Evolutionary conservation across 1,284 basidiomycete genomes (phyloP), one percentile per base, ranked within the genome.

Genomic region (Chalciporus piperatoides): DNA sequence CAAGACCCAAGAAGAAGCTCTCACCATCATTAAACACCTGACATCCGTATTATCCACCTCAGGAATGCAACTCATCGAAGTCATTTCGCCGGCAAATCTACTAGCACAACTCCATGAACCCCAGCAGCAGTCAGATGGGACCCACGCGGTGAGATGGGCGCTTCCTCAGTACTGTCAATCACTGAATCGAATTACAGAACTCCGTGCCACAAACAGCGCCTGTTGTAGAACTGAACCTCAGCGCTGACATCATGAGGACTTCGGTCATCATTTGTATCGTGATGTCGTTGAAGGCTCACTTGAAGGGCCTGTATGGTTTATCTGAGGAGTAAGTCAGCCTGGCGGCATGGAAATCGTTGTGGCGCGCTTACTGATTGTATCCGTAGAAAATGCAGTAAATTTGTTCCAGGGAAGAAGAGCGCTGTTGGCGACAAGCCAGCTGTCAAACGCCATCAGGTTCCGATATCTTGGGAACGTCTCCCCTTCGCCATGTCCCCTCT

Each of bases 1-100:
- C 75, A 97, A 94, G 72, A 89, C 90, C 1, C 84, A 89, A 61
- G 97, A 99, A 65, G 97, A 99, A 71, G 84, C 89, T 3, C 74
- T 98, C 50, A 81, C 86, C 0, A 84, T 98, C 15, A 80, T 97
- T 59, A 87, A 87, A 56, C 80, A 82, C 46, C 77, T 97, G 41
- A 94, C 90, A 4, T 76, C 78, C 10, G 78, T 92, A 9, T 73
- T 98, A 33, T 94, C 93, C 0, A 90, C 89, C 0, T 81, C 85
- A 2, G 94, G 93, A 19, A 84, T 87, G 73, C 91, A 94, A 58
- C 70, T 96, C 12, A 72, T 88, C 44, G 80, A 86, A 60, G 66
- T 74, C 10, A 60, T 89, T 11, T 85, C 85, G 2, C 87, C 87
- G 8, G 78, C 79, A 0, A 79, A 88, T 56, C 65, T 89, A 15